These are phyloP conservation scores for Mycena albidolilacea DNA, from an alignment of 768 basidiomycete genomes.

Conservation along the genomic window DNA sequence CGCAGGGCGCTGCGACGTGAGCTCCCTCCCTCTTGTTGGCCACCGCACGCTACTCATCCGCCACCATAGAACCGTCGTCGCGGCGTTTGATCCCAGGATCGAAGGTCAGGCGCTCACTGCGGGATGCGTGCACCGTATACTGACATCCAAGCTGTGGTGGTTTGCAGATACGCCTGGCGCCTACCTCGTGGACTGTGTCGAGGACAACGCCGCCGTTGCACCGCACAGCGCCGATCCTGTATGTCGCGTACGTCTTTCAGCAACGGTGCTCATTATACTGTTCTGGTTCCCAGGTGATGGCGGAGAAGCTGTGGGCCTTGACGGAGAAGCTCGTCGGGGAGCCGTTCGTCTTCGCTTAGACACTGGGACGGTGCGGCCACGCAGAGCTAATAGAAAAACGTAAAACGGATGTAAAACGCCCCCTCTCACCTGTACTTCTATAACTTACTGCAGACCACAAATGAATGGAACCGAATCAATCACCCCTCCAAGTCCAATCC, in stretches of 20 bases:
- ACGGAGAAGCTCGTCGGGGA: conserved; percentile 22
- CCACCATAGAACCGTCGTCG: conserved; percentile 24
- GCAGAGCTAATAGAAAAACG: neutral
- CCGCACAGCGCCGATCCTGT: conserved; percentile 24
- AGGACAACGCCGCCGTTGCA: conserved; percentile 9
- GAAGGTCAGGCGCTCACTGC: neutral
- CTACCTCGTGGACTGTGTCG: conserved; percentile 20
- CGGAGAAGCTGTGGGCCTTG: conserved; percentile 12
- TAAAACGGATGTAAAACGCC: no score
- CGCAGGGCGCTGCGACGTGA: conserved; percentile 33
- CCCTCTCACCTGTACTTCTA: no score
- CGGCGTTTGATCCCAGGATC: conserved; percentile 30
- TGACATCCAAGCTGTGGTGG: neutral
- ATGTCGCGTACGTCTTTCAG: neutral
- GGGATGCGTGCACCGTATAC: neutral
- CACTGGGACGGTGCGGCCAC: neutral
- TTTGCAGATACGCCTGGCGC: conserved; percentile 19
- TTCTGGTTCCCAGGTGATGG: neutral
- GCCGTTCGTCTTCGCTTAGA: neutral
- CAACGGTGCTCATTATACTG: no score
- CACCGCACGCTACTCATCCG: neutral
- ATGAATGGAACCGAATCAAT: neutral
- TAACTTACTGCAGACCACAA: no score
- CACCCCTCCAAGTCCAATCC: no score
- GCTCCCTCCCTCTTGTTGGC: neutral